Conservation (phyloP, 2,329 filamentous ascomycete species). For the Penicillium digitatum region DNA sequence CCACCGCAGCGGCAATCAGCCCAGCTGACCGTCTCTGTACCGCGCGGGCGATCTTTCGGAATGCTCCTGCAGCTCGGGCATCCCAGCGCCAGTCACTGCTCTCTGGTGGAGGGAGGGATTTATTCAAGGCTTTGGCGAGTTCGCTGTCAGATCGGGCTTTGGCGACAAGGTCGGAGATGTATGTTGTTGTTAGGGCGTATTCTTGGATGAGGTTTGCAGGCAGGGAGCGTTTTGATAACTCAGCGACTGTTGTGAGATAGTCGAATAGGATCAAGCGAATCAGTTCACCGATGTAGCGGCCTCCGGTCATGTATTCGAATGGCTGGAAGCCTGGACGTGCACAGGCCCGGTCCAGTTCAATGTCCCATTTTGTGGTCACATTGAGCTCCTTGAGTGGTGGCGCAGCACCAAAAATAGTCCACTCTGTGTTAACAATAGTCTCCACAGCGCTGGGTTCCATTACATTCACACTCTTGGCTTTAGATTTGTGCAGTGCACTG, state of each 20-base stretch:
- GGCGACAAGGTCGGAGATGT: constrained; percentile 66
- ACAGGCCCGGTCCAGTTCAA: constrained; percentile 60
- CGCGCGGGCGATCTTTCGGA: constrained; percentile 64
- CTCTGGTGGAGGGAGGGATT: constrained; percentile 52
- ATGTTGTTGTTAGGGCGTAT: constrained; percentile 67
- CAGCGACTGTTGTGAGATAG: constrained; percentile 51
- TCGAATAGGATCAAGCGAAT: constrained; percentile 67
- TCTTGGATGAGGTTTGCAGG: constrained; percentile 54
- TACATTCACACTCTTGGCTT: constrained; percentile 52
- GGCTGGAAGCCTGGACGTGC: constrained; percentile 74
- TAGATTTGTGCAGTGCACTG: constrained; percentile 59
- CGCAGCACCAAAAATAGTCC: constrained; percentile 74
- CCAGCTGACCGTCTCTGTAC: constrained; percentile 70
- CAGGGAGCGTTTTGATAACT: constrained; percentile 42
- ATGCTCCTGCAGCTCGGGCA: constrained; percentile 52
- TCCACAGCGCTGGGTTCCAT: constrained; percentile 53
- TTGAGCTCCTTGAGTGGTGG: constrained; percentile 56
- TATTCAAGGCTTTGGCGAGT: constrained; percentile 45
- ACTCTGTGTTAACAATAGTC: constrained; percentile 78
- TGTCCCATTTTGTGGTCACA: constrained; percentile 69
- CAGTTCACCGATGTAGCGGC: constrained; percentile 72
- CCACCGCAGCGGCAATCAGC: constrained; percentile 67
- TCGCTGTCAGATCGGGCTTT: constrained; percentile 48
- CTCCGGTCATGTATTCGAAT: constrained; percentile 79
- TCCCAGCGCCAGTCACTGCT: constrained; percentile 59